Base-by-base conservation (phyloP, 1,284 basidiomycete genomes). In the Melanopsichium pennsylvanicum region DNA sequence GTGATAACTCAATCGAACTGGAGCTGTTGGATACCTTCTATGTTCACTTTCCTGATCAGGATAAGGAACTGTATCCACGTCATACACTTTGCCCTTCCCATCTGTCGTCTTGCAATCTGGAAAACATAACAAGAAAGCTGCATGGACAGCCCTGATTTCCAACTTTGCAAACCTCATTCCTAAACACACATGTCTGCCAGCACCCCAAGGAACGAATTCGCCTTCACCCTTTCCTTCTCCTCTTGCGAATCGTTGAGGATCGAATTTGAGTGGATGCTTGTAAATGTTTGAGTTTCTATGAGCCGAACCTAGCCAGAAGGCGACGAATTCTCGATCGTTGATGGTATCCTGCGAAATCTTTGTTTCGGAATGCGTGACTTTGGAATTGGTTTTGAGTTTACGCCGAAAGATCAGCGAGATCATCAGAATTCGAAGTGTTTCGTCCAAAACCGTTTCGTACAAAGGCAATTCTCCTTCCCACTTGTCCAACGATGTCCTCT, bases 121-220 rank as follows among this genome's bases (percentile, higher is more conserved):
- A 41, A 72, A 58, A 32, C 50, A 32, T 11, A 64, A 39, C 26
- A 72, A 18, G 54, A 64, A 70, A 3, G 64, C 61, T 0, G 64
- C 57, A 41, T 57, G 49, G 0, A 63, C 46, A 9, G 55, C 46
- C 7, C 43, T 52, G 29, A 74, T 64, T 27, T 74, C 71, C 22
- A 70, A 34, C 38, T 73, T 70, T 16, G 70, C 67, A 26, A 73
- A 73, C 2, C 60, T 37, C 62, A 73, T 70, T 4, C 70, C 70
- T 2, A 66, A 32, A 19, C 71, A 74, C 11, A 70, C 39, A 23
- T 74, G 71, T 23, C 61, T 37, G 4, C 71, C 71, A 25, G 55
- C 33, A 22, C 71, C 71, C 71, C 71, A 74, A 26, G 60, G 62
- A 0, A 74, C 46, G 18, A 74, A 74, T 18, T 74, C 68, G 12